Evolutionary conservation across 1,284 basidiomycete genomes (phyloP).

Genomic region (Malassezia slooffiae): DNA sequence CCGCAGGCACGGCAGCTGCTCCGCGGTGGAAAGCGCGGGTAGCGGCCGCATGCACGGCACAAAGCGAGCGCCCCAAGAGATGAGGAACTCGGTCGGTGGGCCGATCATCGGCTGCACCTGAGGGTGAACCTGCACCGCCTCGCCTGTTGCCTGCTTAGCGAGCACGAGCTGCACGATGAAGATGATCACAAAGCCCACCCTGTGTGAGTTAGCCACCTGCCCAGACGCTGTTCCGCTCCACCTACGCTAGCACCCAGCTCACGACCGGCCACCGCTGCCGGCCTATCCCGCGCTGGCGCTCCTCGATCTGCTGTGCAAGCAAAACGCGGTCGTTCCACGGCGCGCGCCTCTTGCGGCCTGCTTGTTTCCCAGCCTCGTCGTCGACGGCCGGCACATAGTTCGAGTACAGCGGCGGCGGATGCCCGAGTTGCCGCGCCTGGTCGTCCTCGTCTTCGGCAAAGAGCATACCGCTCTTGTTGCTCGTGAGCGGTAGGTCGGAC

Average conservation of each 20-base stretch:
- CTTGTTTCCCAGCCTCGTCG: conserved; percentile 1
- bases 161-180: conserved; percentile 42
- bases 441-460: conserved; percentile 42
- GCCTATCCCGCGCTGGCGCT: conserved; percentile 61
- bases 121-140: conserved; percentile 52
- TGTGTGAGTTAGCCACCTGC: neutral
- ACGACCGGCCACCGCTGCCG: conserved; percentile 66
- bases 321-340: conserved; percentile 20
- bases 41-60: conserved; percentile 69
- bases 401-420: conserved; percentile 14
- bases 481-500: conserved; percentile 23
- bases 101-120: conserved; percentile 83
- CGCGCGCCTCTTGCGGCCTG: conserved; percentile 14
- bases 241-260: conserved; percentile 49
- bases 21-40: conserved; percentile 49
- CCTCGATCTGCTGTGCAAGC: conserved; percentile 37
- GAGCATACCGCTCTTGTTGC: conserved; percentile 27
- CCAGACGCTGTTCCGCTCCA: too few species aligned
- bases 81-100: conserved; percentile 70
- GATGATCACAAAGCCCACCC: conserved; percentile 54
- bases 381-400: conserved; percentile 16
- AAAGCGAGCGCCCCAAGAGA: conserved; percentile 77
- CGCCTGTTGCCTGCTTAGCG: conserved; percentile 35
- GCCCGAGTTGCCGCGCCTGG: conserved; percentile 26
- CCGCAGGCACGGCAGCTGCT: conserved; percentile 52